Base-by-base conservation (phyloP, 169 alveolate species). In the Plasmodium reichenowi region DNA sequence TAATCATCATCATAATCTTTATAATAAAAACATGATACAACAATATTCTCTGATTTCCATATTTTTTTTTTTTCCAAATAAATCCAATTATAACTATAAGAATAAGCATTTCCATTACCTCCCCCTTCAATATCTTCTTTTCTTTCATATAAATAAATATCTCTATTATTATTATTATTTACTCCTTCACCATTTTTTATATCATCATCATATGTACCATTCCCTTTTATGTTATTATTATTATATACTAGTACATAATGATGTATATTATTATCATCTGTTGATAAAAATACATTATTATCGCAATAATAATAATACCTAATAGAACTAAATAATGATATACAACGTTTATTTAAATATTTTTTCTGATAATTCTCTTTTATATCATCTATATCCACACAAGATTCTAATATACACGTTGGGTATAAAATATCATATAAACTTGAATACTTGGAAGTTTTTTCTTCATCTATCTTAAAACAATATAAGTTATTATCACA, bases 41-140 rank as follows among this genome's bases (percentile, higher is more conserved):
- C 62, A 56, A 70, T 47, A 48, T 83, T 83, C 32, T 54, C 50
- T 3, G 91, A 24, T 58, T 83, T 83, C 91, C 91, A 83, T 43
- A 67, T 47, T 56, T 83, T 54, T 52, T 12, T 54, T 83, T 83
- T 60, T 43, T 59, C 58, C 68, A 83, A 58, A 26, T 67, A 22
- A 22, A 70, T 62, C 91, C 91, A 83, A 32, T 83, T 83, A 75
- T 83, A 83, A 48, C 54, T 68, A 68, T 83, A 83, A 20, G 74
- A 68, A 50, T 83, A 83, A 17, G n/a, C 17, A 43, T 60, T 58
- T 47, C 70, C 59, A 32, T 83, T 68, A 17, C 8, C 9, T 20
- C 48, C 45, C 26, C 70, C 59, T 58, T 43, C 73, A 59, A 68
- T 72, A 47, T 56, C 56, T 38, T 83, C 83, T 72, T 59, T 47